phyloP scores from a whole-genome alignment of 306 rosid genomes.

The Rubus parviflorus region DNA sequence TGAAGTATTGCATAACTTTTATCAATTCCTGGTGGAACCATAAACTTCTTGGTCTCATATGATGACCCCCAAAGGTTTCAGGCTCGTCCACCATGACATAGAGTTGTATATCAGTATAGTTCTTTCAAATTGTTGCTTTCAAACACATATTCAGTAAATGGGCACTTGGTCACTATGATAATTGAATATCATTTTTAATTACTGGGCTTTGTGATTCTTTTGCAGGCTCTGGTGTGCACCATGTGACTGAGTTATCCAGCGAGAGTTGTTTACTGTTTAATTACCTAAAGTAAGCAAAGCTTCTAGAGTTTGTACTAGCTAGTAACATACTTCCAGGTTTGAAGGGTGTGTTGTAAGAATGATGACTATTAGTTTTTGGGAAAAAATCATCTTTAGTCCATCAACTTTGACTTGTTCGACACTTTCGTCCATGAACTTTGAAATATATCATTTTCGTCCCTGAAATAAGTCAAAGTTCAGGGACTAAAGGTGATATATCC shows the following conservation, averaged over 20 bases:
- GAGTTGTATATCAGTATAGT: background rate
- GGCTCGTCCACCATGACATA: no score
- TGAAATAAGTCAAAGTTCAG: no score
- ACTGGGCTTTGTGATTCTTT: slow-evolving; percentile 17
- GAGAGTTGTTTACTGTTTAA: no score
- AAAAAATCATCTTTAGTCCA: no score
- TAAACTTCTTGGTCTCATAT: slow-evolving; percentile 62
- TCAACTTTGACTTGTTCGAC: no score
- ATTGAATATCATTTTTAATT: background rate
- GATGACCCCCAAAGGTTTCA: slow-evolving; percentile 81
- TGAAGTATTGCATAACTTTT: no score
- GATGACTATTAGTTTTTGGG: slow-evolving; percentile 15
- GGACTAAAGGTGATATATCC: no score
- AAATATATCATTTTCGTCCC: no score
- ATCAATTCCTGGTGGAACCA: slow-evolving; percentile 90
- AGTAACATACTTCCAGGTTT: slow-evolving; percentile 12
- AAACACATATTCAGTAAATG: background rate
- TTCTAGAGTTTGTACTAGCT: slow-evolving; percentile 25
- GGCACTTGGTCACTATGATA: background rate
- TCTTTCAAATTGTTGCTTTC: background rate
- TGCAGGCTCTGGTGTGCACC: slow-evolving; percentile 89
- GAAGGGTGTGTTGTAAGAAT: slow-evolving; percentile 16
- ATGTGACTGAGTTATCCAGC: slow-evolving; percentile 84
- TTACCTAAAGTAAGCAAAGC: slow-evolving; percentile 53
- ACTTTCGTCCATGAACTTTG: no score